Evolutionary conservation across 306 rosid species (phyloP), one percentile per base, ranked within the genome.

Genomic region (Cicer pinnatifidum): DNA sequence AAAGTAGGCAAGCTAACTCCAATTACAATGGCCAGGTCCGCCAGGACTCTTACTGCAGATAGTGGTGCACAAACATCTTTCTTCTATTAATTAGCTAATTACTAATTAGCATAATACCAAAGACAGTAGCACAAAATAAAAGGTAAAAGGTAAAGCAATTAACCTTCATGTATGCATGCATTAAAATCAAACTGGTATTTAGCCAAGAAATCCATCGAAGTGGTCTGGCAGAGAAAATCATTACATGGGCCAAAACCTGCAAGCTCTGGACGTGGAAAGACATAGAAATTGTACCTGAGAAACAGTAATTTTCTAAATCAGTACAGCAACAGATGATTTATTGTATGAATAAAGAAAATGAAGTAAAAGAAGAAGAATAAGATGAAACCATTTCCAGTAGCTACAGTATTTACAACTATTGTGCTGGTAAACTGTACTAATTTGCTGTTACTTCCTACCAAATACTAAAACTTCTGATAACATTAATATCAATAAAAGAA

Each of bases 141-240:
- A 73, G 48, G 71, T 20, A 67, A 58, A 75, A 73, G 48, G 71
- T 59, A 83, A 45, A 84, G 43, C 11, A 69, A 81, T 74, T 20
- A 79, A 91, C 97, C 98, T 91, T 91, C 94, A 50, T 74, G 85
- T 81, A 94, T 87, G 84, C 97, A 91, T 20, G 82, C 77, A 79
- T 94, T 94, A 75, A 94, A 94, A 87, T 91, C 95, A 66, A 94
- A 94, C 88, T 89, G 92, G 84, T 89, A 88, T 81, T 70, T 89
- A 61, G 97, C 97, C 85, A 94, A 83, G 92, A 93, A 93, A 71
- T 85, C 97, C 68, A 93, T 85, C 7, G 97, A 93, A 11, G 96
- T 73, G 20, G 94, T 84, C 89, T 91, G 98, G 83, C 97, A 93
- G 60, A 93, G 92, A 82, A 91, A 94, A 73, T 91, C 99, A 50